These are phyloP conservation scores for Thielaviopsis punctulata DNA, from an alignment of 2,329 filamentous ascomycete species.

Conservation along the genomic window DNA sequence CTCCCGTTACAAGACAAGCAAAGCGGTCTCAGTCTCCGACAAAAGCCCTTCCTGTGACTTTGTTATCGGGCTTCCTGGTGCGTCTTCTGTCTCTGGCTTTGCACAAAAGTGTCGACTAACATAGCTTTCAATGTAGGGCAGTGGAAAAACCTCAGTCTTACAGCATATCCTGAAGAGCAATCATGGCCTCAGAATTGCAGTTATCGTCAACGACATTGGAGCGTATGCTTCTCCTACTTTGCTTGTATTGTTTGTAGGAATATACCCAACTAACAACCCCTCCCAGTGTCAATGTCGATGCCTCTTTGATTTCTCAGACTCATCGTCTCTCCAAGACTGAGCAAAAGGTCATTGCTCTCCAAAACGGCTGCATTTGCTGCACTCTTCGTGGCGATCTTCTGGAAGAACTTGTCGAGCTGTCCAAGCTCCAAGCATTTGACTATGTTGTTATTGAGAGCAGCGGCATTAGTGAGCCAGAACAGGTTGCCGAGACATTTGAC, in stretches of 20 bases:
- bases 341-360: constrained; percentile 49
- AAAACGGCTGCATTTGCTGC: constrained; percentile 64
- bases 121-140: constrained; percentile 29
- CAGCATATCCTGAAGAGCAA: constrained; percentile 50
- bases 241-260: not conserved
- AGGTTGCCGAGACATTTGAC: constrained; percentile 59
- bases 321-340: constrained; percentile 39
- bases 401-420: constrained; percentile 48
- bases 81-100: not conserved
- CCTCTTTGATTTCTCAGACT: constrained; percentile 38
- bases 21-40: not conserved
- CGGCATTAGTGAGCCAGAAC: constrained; percentile 55
- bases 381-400: constrained; percentile 55
- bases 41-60: not conserved
- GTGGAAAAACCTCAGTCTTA: constrained; percentile 54
- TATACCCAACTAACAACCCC: not conserved
- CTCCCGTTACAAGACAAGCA: not conserved
- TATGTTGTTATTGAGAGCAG: constrained; percentile 46
- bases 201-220: constrained; percentile 59
- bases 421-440: constrained; percentile 38
- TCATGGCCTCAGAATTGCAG: constrained; percentile 50
- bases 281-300: constrained; percentile 44
- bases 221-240: constrained; percentile 24
- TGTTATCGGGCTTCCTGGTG: not conserved
- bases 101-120: not conserved